Evolutionary conservation across 495 filamentous ascomycete species (phyloP).

Genomic region (Amorphotheca resinae): DNA sequence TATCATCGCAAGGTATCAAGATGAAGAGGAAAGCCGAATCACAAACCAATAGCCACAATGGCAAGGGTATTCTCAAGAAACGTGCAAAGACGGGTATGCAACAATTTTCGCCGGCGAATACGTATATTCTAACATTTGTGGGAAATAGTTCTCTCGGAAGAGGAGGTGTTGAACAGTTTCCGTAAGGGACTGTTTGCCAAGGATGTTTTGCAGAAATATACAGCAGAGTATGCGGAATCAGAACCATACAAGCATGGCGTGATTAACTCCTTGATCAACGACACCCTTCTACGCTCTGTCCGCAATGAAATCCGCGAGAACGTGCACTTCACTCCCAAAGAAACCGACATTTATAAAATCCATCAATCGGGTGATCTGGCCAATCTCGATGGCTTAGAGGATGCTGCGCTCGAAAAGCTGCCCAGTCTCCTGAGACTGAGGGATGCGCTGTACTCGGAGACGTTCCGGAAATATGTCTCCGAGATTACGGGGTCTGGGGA

Average conservation of each 20-base stretch:
- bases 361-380: conserved; percentile 96
- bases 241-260: conserved; percentile 85
- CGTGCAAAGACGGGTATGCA: conserved; percentile 19
- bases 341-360: conserved; percentile 99
- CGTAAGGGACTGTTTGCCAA: conserved; percentile 65
- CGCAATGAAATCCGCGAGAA: conserved; percentile 79
- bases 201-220: conserved; percentile 52
- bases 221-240: conserved; percentile 55
- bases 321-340: conserved; percentile 92
- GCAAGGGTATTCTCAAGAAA: conserved; percentile 18
- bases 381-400: conserved; percentile 86
- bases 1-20: too few species aligned
- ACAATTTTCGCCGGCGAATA: not conserved
- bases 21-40: conserved; percentile 20
- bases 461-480: conserved; percentile 81
- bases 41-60: conserved; percentile 14
- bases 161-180: conserved; percentile 36
- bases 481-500: conserved; percentile 72
- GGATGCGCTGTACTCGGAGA: conserved; percentile 81
- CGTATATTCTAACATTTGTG: not conserved
- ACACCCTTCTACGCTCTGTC: conserved; percentile 70
- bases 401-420: conserved; percentile 65
- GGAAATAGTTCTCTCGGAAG: conserved; percentile 15
- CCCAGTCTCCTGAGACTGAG: conserved; percentile 78
- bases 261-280: conserved; percentile 65